Conservation (phyloP, 2,329 filamentous ascomycete genomes). For the Blastomyces parvus region DNA sequence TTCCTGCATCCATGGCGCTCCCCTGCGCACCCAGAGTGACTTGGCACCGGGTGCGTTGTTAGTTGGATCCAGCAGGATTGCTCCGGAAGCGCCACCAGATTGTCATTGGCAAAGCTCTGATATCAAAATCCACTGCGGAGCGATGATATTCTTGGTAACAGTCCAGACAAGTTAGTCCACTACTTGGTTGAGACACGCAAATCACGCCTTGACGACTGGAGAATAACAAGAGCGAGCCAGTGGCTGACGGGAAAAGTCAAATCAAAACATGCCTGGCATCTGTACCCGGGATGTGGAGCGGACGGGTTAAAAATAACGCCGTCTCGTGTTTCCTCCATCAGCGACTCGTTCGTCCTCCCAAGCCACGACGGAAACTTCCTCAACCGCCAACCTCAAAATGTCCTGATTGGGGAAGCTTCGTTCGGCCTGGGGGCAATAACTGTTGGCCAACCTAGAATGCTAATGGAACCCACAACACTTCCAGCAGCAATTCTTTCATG, state of each 20-base stretch:
- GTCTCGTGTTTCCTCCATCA: not conserved
- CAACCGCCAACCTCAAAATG: not conserved
- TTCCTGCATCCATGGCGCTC: not conserved
- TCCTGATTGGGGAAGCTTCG: not conserved
- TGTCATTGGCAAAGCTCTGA: too few species aligned
- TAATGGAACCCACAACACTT: not conserved
- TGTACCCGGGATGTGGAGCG: too few species aligned
- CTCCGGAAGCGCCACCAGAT: too few species aligned
- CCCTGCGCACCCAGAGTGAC: not conserved
- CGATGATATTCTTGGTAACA: too few species aligned
- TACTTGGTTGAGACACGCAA: not conserved
- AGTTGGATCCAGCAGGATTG: too few species aligned
- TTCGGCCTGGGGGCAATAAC: not conserved
- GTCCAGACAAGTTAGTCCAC: too few species aligned
- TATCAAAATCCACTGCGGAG: too few species aligned
- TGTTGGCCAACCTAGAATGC: not conserved
- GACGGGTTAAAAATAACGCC: not conserved
- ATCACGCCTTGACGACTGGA: not conserved
- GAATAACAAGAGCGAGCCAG: not conserved
- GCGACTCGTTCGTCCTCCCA: not conserved
- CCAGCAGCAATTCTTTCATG: not conserved
- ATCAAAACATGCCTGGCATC: not conserved
- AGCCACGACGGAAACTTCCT: not conserved
- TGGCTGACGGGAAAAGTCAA: not conserved
- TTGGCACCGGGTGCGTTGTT: not conserved